Evolutionary conservation across 495 filamentous ascomycete species (phyloP).

Genomic region (Xylaria longipes): DNA sequence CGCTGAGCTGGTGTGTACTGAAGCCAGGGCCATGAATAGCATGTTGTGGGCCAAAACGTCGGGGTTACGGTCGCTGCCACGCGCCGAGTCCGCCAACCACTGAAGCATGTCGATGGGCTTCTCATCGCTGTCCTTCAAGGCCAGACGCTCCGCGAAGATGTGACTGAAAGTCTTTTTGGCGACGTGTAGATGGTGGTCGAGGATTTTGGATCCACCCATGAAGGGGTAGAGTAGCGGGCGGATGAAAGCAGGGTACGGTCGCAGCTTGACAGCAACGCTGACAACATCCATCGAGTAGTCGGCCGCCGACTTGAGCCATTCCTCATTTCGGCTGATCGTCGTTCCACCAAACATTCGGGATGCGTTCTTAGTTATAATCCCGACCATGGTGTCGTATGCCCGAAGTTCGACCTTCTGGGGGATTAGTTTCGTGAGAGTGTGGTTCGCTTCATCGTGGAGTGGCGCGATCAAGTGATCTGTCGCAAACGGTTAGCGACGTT

Average conservation of each 20-base stretch:
- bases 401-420: slow-evolving; percentile 25
- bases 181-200: slow-evolving; percentile 31
- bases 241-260: slow-evolving; percentile 47
- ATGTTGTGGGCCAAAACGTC: slow-evolving; percentile 28
- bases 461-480: slow-evolving; percentile 27
- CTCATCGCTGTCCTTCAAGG: slow-evolving; percentile 18
- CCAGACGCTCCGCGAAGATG: slow-evolving; percentile 42
- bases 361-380: slow-evolving; percentile 51
- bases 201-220: slow-evolving; percentile 25
- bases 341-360: slow-evolving; percentile 52
- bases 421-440: slow-evolving; percentile 24
- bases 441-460: slow-evolving; percentile 25
- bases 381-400: slow-evolving; percentile 34
- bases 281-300: slow-evolving; percentile 54
- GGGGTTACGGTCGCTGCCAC: slow-evolving; percentile 25
- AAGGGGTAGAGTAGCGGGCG: slow-evolving; percentile 44
- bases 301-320: slow-evolving; percentile 54
- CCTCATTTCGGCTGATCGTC: slow-evolving; percentile 46
- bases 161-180: slow-evolving; percentile 45
- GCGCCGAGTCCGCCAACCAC: slow-evolving; percentile 26
- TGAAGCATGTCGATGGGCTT: slow-evolving; percentile 29
- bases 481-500: background rate
- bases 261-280: slow-evolving; percentile 44
- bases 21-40: slow-evolving; percentile 41
- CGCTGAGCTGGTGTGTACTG: slow-evolving; percentile 59